Base-by-base conservation (phyloP, 2,329 filamentous ascomycete species). In the Fusarium sambucinum region DNA sequence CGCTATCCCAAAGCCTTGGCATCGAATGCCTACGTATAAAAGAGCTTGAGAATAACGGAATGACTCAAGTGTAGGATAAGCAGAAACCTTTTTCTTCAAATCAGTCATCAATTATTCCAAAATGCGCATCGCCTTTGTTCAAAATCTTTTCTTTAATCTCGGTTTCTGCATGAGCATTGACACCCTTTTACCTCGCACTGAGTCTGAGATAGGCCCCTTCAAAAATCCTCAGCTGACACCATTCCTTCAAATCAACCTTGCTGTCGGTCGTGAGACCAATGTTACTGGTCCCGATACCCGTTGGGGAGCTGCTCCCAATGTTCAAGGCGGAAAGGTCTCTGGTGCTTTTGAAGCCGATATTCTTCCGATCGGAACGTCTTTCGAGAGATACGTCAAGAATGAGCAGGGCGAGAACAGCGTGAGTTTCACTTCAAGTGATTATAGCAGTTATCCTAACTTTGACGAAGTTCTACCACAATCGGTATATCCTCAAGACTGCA, bases 301-400 rank as follows among this genome's bases (percentile, higher is more conserved):
- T 12, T 29, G n/a, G 11, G 52, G 21, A 10, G 7, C 51, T 1
- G 58, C 46, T 14, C 53, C 51, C 2, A 63, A 63, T 8, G 17
- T 30, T 2, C 21, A 55, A 29, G 58, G 58, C 1, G 52, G 58
- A 10, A 58, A 29, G 11, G 53, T 37, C 0, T 48, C 27, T 2
- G 46, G 61, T 4, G 58, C 58, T 2, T 62, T 63, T 16, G 61
- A 65, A 8, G 58, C 52, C 5, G 52, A 65, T 12, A 48, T 58
- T 30, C 14, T 23, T 45, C 6, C 52, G 7, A 21, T 62, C 6
- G 61, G 57, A 16, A 45, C 58, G 11, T 54, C 52, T 0, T 53
- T 14, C 10, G 61, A 65, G 23, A 44, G 52, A 8, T 33, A 53
- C 11, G 35, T 29, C 6, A 12, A 42, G 29, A 63, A 57, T 7